Evolutionary conservation across 805 yeast genomes (phyloP), one percentile per base, ranked within the genome.

Genomic region (Wickerhamiella parazyma): DNA sequence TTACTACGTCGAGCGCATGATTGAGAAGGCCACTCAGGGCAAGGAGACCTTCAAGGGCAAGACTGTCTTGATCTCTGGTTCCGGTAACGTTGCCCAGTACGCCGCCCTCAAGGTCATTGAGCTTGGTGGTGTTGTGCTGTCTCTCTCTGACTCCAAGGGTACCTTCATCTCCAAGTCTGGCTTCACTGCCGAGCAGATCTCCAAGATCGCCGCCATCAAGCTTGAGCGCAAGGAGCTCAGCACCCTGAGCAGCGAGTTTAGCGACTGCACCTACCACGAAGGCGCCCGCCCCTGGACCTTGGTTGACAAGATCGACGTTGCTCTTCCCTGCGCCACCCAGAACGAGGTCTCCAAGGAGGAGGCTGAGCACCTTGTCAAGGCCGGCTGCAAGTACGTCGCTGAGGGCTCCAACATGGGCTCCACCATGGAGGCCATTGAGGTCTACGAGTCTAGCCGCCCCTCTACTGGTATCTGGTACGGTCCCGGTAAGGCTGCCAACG

Each of bases 321-420:
- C 96, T 42, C 75, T 89, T 61, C 98, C 98, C 62, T 84, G 83
- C 70, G 98, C 98, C 50, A 89, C 98, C 50, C 98, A 89, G 71
- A 89, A 89, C 70, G 98, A 89, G 74, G 89, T 89, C 52, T 77
- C 91, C 55, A 95, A 91, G 61, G 94, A 80, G 53, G 98, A 89
- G 73, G 98, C 98, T 53, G 77, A 81, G 73, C 84, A 89, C 60
- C 78, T 89, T 62, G 78, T 89, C 55, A 87, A 82, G 57, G 81
- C 91, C 52, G 97, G 96, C 61, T 76, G 79, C 67, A 80, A 80
- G 69, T 87, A 66, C 73, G 78, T 89, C 62, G 97, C 98, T 57
- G 98, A 89, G 76, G 98, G 98, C 64, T 89, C 97, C 62, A 89
- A 89, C 73, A 89, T 89, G 98, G 97, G 98, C 63, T 89, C 94